Percentiles rank a stretch among this genome's conserved stretches.
Conservation (phyloP, 306 rosid genomes). For the Fragaria vesca region DNA sequence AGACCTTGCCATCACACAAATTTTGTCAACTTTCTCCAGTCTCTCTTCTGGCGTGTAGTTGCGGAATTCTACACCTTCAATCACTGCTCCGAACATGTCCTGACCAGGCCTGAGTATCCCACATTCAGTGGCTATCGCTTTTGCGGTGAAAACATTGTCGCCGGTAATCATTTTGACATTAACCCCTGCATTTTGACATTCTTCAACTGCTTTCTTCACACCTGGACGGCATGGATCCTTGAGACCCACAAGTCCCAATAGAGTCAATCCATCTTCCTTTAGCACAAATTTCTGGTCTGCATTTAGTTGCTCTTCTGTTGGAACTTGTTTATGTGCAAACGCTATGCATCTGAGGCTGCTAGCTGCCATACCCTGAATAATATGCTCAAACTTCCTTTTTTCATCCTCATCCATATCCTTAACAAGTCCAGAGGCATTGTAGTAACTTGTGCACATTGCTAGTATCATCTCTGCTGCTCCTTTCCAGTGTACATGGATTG, state of each 20-base stretch:
- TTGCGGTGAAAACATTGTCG: constrained; percentile 39
- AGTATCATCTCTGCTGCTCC: constrained; percentile 51
- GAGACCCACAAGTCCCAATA: constrained; percentile 31
- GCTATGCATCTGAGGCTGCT: constrained; percentile 42
- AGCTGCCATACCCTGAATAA: constrained; percentile 42
- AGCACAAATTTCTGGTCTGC: neutral
- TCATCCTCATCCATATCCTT: constrained; percentile 10
- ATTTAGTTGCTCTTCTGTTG: neutral
- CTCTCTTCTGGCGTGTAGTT: constrained; percentile 35
- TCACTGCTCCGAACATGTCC: constrained; percentile 20
- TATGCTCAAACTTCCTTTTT: constrained; percentile 16
- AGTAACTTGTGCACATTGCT: constrained; percentile 35
- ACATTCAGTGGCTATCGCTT: constrained; percentile 37
- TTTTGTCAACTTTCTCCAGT: constrained; percentile 29
- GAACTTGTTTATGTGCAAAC: constrained; percentile 33
- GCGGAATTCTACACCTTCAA: constrained; percentile 41
- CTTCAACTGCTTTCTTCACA: constrained; percentile 32
- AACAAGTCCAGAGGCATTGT: constrained; percentile 25
- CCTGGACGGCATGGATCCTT: constrained; percentile 39
- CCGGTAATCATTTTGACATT: constrained; percentile 43
- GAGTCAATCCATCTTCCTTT: constrained; percentile 27
- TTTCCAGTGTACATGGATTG: constrained; percentile 46
- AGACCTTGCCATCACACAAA: constrained; percentile 41
- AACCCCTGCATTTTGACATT: constrained; percentile 35
- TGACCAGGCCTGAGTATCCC: constrained; percentile 32